These are phyloP conservation scores for Phytophthora meadii DNA, from an alignment of 352 stramenopile species.

Conservation along the genomic window DNA sequence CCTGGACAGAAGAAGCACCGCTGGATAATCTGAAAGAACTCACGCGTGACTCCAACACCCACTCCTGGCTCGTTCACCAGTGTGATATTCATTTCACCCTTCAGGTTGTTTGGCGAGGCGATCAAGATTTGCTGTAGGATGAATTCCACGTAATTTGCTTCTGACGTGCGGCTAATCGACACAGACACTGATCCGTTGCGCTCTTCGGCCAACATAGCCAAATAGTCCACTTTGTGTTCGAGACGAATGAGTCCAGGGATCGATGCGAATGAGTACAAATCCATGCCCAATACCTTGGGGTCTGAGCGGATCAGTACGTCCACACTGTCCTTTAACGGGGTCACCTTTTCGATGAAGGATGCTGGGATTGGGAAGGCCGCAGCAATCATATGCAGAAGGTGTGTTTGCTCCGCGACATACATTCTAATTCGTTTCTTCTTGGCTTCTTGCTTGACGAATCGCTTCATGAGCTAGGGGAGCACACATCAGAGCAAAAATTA, in stretches of 20 bases:
- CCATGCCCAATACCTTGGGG: slow-evolving; percentile 73
- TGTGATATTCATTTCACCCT: slow-evolving; percentile 67
- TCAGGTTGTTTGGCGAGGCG: slow-evolving; percentile 49
- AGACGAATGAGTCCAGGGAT: slow-evolving; percentile 52
- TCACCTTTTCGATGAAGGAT: slow-evolving; percentile 44
- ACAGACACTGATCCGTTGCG: slow-evolving; percentile 56
- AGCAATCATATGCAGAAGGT: slow-evolving; percentile 57
- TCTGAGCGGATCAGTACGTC: slow-evolving; percentile 72
- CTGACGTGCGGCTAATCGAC: slow-evolving; percentile 66
- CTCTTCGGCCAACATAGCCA: slow-evolving; percentile 68
- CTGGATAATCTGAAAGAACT: slow-evolving; percentile 83
- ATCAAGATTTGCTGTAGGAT: slow-evolving; percentile 75
- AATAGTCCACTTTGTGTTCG: slow-evolving; percentile 83
- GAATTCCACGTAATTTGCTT: slow-evolving; percentile 72
- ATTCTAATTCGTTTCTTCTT: slow-evolving; percentile 54
- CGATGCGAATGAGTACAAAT: slow-evolving; percentile 69
- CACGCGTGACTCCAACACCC: slow-evolving; percentile 64
- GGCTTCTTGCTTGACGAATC: slow-evolving; percentile 61
- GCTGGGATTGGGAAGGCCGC: slow-evolving; percentile 47
- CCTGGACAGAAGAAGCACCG: slow-evolving; percentile 59
- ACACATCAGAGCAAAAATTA: neutral
- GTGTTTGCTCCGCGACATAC: slow-evolving; percentile 49
- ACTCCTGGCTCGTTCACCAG: slow-evolving; percentile 77
- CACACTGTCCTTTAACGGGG: slow-evolving; percentile 54
- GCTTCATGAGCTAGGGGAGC: slow-evolving; percentile 45